Evolutionary conservation across 192 early-diverging fungal species (phyloP).

Genomic region (Coemansia sp.): DNA sequence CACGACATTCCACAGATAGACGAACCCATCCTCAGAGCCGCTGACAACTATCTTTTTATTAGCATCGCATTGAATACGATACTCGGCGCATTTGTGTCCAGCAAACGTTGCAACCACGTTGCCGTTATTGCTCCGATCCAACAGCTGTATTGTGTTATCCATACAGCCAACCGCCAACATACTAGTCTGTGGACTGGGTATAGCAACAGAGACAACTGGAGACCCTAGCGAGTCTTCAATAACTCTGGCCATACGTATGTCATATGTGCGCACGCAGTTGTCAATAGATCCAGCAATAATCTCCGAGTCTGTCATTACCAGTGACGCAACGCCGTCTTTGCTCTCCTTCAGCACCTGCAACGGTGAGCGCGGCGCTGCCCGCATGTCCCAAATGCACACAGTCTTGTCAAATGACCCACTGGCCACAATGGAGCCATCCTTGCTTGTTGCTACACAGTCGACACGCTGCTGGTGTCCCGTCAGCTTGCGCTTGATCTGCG

Average conservation of each 20-base stretch:
- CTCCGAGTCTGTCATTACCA: constrained; percentile 67
- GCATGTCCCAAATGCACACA: constrained; percentile 53
- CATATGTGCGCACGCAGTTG: constrained; percentile 78
- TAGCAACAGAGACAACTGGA: constrained; percentile 70
- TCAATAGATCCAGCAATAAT: constrained; percentile 83
- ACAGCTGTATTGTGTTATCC: constrained; percentile 77
- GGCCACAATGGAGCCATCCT: constrained; percentile 69
- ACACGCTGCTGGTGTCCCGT: constrained; percentile 79
- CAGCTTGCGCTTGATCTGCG: constrained; percentile 68
- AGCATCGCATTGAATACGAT: constrained; percentile 72
- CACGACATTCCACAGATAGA: constrained; percentile 81
- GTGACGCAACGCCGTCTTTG: constrained; percentile 81
- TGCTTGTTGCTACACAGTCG: constrained; percentile 81
- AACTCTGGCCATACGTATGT: constrained; percentile 75
- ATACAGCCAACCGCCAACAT: constrained; percentile 73
- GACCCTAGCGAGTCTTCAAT: constrained; percentile 72
- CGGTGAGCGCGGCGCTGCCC: constrained; percentile 52
- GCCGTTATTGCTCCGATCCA: constrained; percentile 72
- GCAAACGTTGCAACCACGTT: constrained; percentile 68
- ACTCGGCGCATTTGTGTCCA: constrained; percentile 79
- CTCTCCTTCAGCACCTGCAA: constrained; percentile 82
- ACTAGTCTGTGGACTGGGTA: constrained; percentile 62
- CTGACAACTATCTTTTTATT: constrained; percentile 72
- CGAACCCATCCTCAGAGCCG: constrained; percentile 86
- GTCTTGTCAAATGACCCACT: constrained; percentile 71